Evolutionary conservation across 2,329 filamentous ascomycete genomes (phyloP).

Genomic region (Diplodia scrobiculata): DNA sequence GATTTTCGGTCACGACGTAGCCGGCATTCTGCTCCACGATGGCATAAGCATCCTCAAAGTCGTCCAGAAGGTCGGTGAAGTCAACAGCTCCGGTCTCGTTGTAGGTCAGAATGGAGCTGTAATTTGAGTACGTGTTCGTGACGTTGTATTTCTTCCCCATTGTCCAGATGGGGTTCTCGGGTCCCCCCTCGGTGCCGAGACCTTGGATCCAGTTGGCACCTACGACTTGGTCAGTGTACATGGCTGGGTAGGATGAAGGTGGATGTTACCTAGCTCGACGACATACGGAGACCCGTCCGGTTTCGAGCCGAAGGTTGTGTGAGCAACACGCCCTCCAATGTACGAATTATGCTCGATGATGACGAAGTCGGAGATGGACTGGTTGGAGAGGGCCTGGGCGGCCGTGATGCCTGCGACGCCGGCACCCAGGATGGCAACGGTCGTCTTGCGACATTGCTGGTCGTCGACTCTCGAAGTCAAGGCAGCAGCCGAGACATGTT

Average conservation of each 20-base stretch:
- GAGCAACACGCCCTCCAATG: conserved; percentile 64
- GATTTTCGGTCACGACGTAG: conserved; percentile 58
- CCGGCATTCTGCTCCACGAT: conserved; percentile 58
- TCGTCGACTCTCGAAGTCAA: conserved; percentile 31
- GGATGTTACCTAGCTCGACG: conserved; percentile 55
- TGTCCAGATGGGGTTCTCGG: conserved; percentile 65
- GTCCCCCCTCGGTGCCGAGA: conserved; percentile 41
- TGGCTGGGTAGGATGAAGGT: neutral
- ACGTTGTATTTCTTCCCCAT: conserved; percentile 62
- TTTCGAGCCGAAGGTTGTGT: conserved; percentile 59
- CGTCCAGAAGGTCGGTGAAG: conserved; percentile 55
- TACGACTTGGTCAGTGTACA: neutral
- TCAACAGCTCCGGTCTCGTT: conserved; percentile 59
- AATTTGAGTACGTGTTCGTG: conserved; percentile 61
- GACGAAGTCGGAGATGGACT: conserved; percentile 64
- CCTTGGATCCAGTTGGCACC: conserved; percentile 68
- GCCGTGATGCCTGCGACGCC: conserved; percentile 66
- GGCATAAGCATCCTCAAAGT: conserved; percentile 53
- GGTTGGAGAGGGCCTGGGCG: conserved; percentile 64
- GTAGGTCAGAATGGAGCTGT: conserved; percentile 61
- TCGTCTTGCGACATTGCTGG: conserved; percentile 39
- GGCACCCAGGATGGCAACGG: conserved; percentile 52
- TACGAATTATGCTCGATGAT: conserved; percentile 65
- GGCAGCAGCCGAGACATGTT: conserved; percentile 31
- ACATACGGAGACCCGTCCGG: conserved; percentile 55